Evolutionary conservation across 495 filamentous ascomycete genomes (phyloP).

Genomic region (Penicillium lagena): DNA sequence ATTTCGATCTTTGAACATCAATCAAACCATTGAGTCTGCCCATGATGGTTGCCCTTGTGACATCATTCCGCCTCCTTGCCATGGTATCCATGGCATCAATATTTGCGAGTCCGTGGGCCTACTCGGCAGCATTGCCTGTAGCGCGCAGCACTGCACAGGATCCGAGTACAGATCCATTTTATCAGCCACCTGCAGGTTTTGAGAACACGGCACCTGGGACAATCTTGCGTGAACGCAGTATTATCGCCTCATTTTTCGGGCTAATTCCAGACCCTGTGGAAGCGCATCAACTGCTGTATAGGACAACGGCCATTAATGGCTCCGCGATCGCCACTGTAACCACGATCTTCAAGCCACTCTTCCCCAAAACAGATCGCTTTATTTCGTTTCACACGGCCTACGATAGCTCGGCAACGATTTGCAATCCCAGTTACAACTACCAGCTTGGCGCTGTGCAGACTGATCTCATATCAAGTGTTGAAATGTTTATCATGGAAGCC

Average conservation of each 20-base stretch:
- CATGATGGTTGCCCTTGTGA: no score
- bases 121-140: neutral
- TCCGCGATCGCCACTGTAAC: slow-evolving; percentile 28
- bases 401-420: slow-evolving; percentile 22
- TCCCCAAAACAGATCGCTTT: slow-evolving; percentile 23
- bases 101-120: no score
- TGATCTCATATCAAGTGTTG: slow-evolving; percentile 21
- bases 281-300: slow-evolving; percentile 22
- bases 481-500: slow-evolving; percentile 20
- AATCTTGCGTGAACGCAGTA: slow-evolving; percentile 17
- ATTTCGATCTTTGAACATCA: no score
- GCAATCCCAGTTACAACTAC: slow-evolving; percentile 29
- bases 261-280: slow-evolving; percentile 22
- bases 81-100: no score
- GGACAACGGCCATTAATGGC: slow-evolving; percentile 25
- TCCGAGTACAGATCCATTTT: slow-evolving; percentile 26
- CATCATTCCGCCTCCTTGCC: no score
- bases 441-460: slow-evolving; percentile 17
- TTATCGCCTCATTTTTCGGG: slow-evolving; percentile 23
- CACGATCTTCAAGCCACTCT: slow-evolving; percentile 26
- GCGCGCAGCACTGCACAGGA: slow-evolving; percentile 4
- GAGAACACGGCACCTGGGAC: slow-evolving; percentile 18
- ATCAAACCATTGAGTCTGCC: no score
- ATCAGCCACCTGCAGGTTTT: slow-evolving; percentile 24
- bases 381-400: slow-evolving; percentile 30